These are phyloP conservation scores for Dissophora ornata DNA, from an alignment of 192 early-diverging fungal genomes.

Conservation along the genomic window DNA sequence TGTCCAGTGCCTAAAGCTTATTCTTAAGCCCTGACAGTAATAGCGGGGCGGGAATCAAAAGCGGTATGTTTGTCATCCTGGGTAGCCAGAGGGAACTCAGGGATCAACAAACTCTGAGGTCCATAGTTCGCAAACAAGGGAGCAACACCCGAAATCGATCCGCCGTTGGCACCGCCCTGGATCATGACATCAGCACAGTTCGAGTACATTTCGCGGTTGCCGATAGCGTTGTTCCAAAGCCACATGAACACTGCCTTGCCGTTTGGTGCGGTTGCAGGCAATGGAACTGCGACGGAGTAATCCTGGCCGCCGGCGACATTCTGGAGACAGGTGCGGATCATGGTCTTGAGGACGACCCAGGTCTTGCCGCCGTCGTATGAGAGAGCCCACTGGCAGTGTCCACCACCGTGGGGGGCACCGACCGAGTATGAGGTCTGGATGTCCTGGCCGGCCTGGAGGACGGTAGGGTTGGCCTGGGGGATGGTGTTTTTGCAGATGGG, in stretches of 20 bases:
- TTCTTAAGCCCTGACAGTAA: too few relatives aligned
- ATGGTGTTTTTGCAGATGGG: constrained; percentile 63
- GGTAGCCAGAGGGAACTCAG: constrained; percentile 22
- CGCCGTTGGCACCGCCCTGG: constrained; percentile 52
- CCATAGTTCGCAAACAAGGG: constrained; percentile 56
- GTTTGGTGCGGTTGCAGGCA: constrained; percentile 29
- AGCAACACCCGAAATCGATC: constrained; percentile 41
- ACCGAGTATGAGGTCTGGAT: constrained; percentile 64
- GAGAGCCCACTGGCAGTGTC: constrained; percentile 78
- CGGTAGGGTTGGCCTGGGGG: constrained; percentile 46
- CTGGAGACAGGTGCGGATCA: constrained; percentile 60
- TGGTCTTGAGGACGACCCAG: constrained; percentile 71
- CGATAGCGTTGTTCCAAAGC: constrained; percentile 79
- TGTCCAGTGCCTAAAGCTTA: too few relatives aligned
- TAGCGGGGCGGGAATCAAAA: background rate
- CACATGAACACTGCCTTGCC: constrained; percentile 53
- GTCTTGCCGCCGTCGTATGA: constrained; percentile 72
- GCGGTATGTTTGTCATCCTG: background rate
- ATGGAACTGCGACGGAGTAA: constrained; percentile 30
- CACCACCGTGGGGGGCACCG: constrained; percentile 67
- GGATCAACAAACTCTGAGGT: constrained; percentile 36
- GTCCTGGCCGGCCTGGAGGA: constrained; percentile 62
- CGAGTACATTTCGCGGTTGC: constrained; percentile 79
- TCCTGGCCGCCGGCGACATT: constrained; percentile 28
- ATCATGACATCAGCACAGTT: constrained; percentile 75